Evolutionary conservation across 805 yeast species (phyloP), one percentile per base, ranked within the genome.

Genomic region (Lachancea lanzarotensis): DNA sequence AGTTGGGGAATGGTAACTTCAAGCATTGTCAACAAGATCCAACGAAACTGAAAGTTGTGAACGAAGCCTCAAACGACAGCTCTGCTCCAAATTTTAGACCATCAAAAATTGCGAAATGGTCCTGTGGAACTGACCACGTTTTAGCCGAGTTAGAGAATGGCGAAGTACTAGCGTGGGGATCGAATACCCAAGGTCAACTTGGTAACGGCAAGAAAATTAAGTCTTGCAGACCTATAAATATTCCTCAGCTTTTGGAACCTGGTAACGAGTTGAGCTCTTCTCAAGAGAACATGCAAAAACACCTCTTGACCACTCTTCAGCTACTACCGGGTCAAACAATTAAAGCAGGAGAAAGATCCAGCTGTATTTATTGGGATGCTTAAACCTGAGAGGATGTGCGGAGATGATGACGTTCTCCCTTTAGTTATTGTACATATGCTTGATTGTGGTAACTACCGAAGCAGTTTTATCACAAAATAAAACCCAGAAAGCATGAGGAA

Each of bases 81-180:
- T 50, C 58, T 1, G 56, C 71, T 15, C 52, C 58, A 57, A 74
- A 20, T 75, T 69, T 43, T 4, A 33, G 31, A 25, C 68, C 68
- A 11, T 71, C 81, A 32, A 71, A 70, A 6, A 66, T 85, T 40
- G 67, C 66, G 43, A 60, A 68, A 32, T 74, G 87, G 74, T 62
- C 75, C 6, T 69, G 79, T 17, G 95, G 95, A 3, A 65, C 67
- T 8, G 79, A 80, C 49, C 96, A 90, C 56, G 68, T 70, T 0
- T 71, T 82, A 37, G 75, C 82, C 10, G 77, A 79, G 9, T 65
- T 84, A 45, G 63, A 70, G 35, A 82, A 82, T 49, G 74, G 74
- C 17, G 88, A 83, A 56, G 82, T 88, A 17, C 60, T 82, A 32
- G 75, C 69, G 4, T 88, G 95, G 88, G 98, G 98, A 19, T 82